Evolutionary conservation across 2,329 filamentous ascomycete species (phyloP), one percentile per base, ranked within the genome.

Genomic region (Emergomyces orientalis): DNA sequence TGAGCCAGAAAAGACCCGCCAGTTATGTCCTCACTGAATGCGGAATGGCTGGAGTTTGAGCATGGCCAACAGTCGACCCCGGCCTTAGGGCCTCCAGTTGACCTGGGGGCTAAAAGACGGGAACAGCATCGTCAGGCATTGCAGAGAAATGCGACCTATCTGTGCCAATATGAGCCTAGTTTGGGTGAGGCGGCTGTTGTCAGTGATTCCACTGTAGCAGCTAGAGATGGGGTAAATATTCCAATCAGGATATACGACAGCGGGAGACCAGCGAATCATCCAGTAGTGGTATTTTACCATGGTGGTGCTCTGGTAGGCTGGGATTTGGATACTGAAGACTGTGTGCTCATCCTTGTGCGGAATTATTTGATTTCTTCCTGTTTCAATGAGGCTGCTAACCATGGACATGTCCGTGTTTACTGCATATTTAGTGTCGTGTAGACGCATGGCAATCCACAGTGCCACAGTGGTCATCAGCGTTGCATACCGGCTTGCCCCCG

Each of bases 401-500:
- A 9, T 34, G 30, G 14, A 37, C 11, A 45, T 59, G 25, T 37
- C 17, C 7, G 19, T 56, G 17, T n/a, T 30, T 27, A 1, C 3
- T 39, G 11, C 7, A 37, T 56, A 25, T n/a, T 39, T 14, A 59
- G 59, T 62, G 27, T 32, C 45, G 22, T 62, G 59, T 13, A 30
- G 59, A 30, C 43, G 59, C 34, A 22, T 63, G 14, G 37, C 59
- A 45, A 52, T 61, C 34, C 27, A 57, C 17, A 14, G 41, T n/a
- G 59, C 60, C 17, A 66, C 66, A 8, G 55, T 67, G 22, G 56
- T 67, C 27, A 60, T 67, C 56, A 66, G 62, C 54, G 62, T 67
- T 39, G 67, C 55, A 54, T 67, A 67, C 45, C 65, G 66, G 5
- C 62, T 68, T 19, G 63, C 65, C n/a, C 67, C 67, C 19, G 67